Evolutionary conservation across 495 filamentous ascomycete species (phyloP), one percentile per base, ranked within the genome.

Genomic region (Penicillium steckii): DNA sequence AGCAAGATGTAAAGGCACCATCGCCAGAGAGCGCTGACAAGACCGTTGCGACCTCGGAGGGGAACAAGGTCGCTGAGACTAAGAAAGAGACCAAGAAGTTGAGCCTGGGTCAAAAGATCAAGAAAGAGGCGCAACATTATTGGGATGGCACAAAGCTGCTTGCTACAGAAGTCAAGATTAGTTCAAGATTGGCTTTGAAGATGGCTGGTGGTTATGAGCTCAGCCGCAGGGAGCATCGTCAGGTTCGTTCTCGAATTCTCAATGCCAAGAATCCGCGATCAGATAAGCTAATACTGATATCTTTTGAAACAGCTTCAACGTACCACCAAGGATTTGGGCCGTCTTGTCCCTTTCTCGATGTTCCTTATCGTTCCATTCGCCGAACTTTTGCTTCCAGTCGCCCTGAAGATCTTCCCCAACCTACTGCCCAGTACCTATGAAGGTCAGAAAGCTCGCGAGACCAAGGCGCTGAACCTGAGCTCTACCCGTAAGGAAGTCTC

Each of bases 61-160:
- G 80, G 30, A 79, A 83, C 62, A 82, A 81, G 59, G 62, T 70
- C 8, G 70, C 68, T 17, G 82, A 82, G 48, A 83, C 85, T 69
- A 90, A 93, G 68, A 87, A 91, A 66, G 88, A 88, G 50, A 77
- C 86, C 66, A 88, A 87, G 73, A 95, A 94, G 59, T 74, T 95
- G 73, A 95, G 95, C 0, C 32, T 97, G 3, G 84, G 81, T 68
- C 90, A 97, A 65, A 95, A 91, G 76, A 80, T 97, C 60, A 97
- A 95, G 79, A 89, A 89, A 64, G 94, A 97, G 66, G 76, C 78
- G 13, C 81, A 85, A 53, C 94, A 99, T 68, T 99, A 97, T 74
- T 97, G 94, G 94, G 94, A 99, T 79, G 94, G 94, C 30, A 99
- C 92, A n/a, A 99, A 99, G 71, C 76, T 99, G 55, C 78, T 99